Evolutionary conservation across 192 early-diverging fungal genomes (phyloP), one percentile per base, ranked within the genome.

Genomic region (Podila horticola): DNA sequence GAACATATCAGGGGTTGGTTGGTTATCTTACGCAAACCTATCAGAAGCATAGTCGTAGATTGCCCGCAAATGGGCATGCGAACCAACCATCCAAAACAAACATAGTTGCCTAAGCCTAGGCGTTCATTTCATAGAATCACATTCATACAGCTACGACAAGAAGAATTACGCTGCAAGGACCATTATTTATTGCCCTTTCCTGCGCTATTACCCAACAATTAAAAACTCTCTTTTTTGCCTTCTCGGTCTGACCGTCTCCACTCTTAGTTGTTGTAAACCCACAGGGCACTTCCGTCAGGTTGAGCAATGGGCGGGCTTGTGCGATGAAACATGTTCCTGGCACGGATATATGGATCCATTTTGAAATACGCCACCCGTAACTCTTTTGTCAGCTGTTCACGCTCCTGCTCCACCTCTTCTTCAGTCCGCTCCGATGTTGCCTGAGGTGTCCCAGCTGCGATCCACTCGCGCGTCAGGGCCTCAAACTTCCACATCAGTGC

Each of bases 261-360:
- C 5, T 20, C 22, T 55, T 55, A 55, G 17, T 55, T 55, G 52
- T 26, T 55, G 12, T 55, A 69, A 31, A 60, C 58, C 67, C 67
- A 69, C 22, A 36, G 17, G 19, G 59, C 67, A 69, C 41, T 60
- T n/a, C 67, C 67, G 12, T 69, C 67, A 17, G 31, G 6, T 3
- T n/a, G 29, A 34, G 58, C 58, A 45, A 69, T 29, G 19, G 67
- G 67, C 41, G 67, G 67, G 67, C 19, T 60, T 22, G 58, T 62
- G n/a, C 69, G 71, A 59, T 75, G 74, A 57, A 75, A 82, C 62
- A 67, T 70, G 52, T 74, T 82, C 66, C 74, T 68, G 38, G 79
- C 63, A 26, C 79, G 84, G 49, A 88, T 74, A 49, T 81, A 84
- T 17, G 75, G 76, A 77, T 90, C 89, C 20, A 82, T 51, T 1